phyloP scores from a whole-genome alignment of 2,329 filamentous ascomycete species.

The Botryotinia calthae region DNA sequence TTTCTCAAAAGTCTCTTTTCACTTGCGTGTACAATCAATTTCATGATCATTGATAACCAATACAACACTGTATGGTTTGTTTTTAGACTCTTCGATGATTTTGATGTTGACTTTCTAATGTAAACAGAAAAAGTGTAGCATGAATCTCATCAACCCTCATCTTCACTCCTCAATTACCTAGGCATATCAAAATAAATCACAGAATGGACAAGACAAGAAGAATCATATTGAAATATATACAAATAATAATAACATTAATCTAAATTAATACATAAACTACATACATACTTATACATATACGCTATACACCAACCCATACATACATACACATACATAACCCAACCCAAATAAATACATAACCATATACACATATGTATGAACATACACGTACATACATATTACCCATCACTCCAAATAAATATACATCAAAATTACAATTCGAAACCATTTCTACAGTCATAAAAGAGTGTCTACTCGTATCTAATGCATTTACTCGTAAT shows the following conservation, averaged over 20 bases:
- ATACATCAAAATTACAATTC: background rate
- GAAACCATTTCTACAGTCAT: slow-evolving; percentile 12
- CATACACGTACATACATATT: background rate
- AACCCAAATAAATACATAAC: background rate
- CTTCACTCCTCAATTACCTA: background rate
- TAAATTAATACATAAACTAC: background rate
- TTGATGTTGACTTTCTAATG: background rate
- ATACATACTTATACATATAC: background rate
- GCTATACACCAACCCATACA: background rate
- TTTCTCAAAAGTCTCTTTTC: background rate
- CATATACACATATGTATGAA: background rate
- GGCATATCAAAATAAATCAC: background rate
- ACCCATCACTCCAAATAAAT: slow-evolving; percentile 12
- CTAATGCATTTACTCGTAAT: slow-evolving; percentile 10
- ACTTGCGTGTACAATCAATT: background rate
- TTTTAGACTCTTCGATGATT: background rate
- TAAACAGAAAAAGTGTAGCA: background rate
- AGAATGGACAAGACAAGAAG: background rate
- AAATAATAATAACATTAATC: background rate
- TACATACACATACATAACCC: background rate
- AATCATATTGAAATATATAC: background rate
- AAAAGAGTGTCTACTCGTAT: slow-evolving; percentile 11
- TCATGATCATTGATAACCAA: background rate
- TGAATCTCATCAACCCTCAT: background rate
- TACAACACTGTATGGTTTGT: background rate